Evolutionary conservation across 345 rosid genomes (phyloP), one percentile per base, ranked within the genome.

Genomic region (Acer yangbiense): DNA sequence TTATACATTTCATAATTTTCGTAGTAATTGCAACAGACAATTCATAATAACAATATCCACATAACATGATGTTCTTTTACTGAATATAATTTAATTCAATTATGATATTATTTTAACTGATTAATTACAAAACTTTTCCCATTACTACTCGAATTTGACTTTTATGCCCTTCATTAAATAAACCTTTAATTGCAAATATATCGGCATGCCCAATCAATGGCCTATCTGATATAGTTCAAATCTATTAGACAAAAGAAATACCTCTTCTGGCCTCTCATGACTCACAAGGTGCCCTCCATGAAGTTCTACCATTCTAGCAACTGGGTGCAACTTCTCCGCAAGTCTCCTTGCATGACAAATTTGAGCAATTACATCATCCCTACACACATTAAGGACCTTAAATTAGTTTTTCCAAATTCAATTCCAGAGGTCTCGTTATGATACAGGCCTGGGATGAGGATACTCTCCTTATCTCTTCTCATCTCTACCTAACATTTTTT

Each of bases 271-370:
- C 80, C 92, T 89, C 89, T 96, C 98, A 67, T 91, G 98, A 84
- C 98, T 92, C 82, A 96, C 93, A 73, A 96, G 89, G 90, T 96
- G 99, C 64, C 95, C 99, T 52, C 99, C 99, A 66, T 88, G 95
- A 81, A 96, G 95, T 79, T 96, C 98, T 69, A 94, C 84, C 98
- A 96, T 92, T 84, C 89, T 94, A 67, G 99, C 93, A 46, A 78
- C 84, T 1, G 99, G 99, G 68, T 89, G 84, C 73, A 96, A 86
- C 85, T 84, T 94, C 86, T 88, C 85, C 32, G 99, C 98, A 50
- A 96, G 91, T 78, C 88, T 91, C 85, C 84, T 92, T 68, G 98
- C 98, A 76, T 96, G 72, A 83, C 81, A 87, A 71, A 96, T 86
- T 81, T 90, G 99, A 48, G 99, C 99, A 83, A 96, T 94, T 79